Evolutionary conservation across 495 filamentous ascomycete species (phyloP).

Genomic region (Astrocystis sublimbata): DNA sequence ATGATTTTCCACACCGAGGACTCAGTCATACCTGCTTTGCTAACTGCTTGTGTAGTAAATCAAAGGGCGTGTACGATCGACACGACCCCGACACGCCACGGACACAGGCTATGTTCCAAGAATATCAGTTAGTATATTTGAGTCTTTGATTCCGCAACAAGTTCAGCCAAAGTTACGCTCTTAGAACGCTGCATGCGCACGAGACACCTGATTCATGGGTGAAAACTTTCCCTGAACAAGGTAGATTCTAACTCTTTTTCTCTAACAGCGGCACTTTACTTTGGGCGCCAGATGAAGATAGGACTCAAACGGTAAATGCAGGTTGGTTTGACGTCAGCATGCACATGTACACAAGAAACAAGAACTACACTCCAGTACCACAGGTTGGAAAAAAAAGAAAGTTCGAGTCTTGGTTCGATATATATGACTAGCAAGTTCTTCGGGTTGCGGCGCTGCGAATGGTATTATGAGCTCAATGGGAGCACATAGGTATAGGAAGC

Average conservation of each 20-base stretch:
- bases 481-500: no score
- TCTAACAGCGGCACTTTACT: neutral
- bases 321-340: neutral
- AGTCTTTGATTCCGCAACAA: neutral
- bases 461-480: no score
- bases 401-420: neutral
- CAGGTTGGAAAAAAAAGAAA: neutral
- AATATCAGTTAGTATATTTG: neutral
- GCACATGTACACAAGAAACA: neutral
- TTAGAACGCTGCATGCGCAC: neutral
- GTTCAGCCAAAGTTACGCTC: neutral
- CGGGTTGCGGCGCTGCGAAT: no score
- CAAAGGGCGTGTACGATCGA: neutral
- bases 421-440: neutral
- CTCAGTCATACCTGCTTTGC: neutral
- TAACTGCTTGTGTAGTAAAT: neutral
- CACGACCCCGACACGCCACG: constrained; percentile 5
- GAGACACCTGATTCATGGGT: no score
- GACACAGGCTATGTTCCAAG: neutral
- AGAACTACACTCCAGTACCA: neutral
- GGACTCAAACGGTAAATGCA: neutral
- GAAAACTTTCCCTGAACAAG: no score
- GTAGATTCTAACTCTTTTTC: no score
- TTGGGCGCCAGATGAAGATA: neutral
- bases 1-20: neutral